These are phyloP conservation scores for Turritis glabra DNA, from an alignment of 345 rosid species.

Conservation along the genomic window DNA sequence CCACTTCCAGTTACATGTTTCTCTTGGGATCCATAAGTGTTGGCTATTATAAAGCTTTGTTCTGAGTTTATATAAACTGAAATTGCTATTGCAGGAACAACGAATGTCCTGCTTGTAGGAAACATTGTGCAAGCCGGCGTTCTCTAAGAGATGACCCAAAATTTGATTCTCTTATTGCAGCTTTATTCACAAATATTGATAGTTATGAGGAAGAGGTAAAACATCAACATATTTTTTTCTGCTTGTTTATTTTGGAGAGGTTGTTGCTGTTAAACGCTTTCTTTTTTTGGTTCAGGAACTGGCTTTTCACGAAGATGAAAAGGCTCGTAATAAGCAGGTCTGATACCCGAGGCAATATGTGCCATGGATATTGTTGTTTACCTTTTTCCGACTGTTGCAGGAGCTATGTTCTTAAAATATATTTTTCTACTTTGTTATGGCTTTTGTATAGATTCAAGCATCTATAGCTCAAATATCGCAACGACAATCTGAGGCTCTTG, in stretches of 20 bases:
- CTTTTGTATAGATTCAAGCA: slow-evolving; percentile 79
- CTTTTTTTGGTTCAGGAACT: slow-evolving; percentile 57
- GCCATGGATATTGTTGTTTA: slow-evolving; percentile 12
- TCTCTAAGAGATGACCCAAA: slow-evolving; percentile 83
- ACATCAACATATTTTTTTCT: slow-evolving; percentile 1
- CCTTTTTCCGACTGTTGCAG: neutral
- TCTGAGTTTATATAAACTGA: slow-evolving; percentile 4
- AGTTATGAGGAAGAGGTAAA: slow-evolving; percentile 72
- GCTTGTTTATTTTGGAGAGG: neutral
- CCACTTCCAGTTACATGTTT: slow-evolving; percentile 4
- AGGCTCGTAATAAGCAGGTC: slow-evolving; percentile 89
- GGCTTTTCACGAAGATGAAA: slow-evolving; percentile 94
- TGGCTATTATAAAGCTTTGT: slow-evolving; percentile 16
- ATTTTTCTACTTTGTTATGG: slow-evolving; percentile 3
- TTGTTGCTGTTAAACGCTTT: slow-evolving; percentile 6
- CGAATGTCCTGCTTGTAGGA: slow-evolving; percentile 89
- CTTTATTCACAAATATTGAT: slow-evolving; percentile 65
- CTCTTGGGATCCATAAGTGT: slow-evolving; percentile 6
- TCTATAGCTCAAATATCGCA: slow-evolving; percentile 88
- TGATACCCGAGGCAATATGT: slow-evolving; percentile 13
- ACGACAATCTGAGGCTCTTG: slow-evolving; percentile 86
- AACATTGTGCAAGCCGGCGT: slow-evolving; percentile 80
- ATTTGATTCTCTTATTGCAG: slow-evolving; percentile 76
- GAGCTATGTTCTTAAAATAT: neutral
- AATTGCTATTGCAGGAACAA: slow-evolving; percentile 56